Percentiles rank a stretch among this genome's conserved stretches.
Evolutionary conservation across 441 rosid genomes (phyloP).

Genomic region (Lepidium campestre): DNA sequence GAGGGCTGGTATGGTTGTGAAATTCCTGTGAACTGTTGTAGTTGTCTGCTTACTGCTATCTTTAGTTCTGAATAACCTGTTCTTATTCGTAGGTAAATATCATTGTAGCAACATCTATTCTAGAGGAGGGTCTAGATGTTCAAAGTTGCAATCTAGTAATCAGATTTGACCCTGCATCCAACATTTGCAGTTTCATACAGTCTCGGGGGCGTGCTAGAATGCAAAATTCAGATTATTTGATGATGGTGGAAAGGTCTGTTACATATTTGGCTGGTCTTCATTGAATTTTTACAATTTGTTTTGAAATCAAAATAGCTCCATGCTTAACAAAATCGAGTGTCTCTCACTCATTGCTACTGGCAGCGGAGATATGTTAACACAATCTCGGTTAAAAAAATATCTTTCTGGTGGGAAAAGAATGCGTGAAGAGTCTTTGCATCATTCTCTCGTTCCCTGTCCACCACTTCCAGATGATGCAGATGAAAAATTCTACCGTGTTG

Average conservation of each 20-base stretch:
- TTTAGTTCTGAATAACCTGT: slow-evolving; percentile 12
- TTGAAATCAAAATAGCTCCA: background rate
- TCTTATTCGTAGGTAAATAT: slow-evolving; percentile 60
- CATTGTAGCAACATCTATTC: slow-evolving; percentile 83
- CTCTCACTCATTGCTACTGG: background rate
- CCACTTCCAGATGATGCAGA: slow-evolving; percentile 35
- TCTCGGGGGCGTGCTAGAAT: slow-evolving; percentile 95
- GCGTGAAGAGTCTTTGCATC: slow-evolving; percentile 64
- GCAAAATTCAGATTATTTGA: slow-evolving; percentile 73
- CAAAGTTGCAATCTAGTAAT: slow-evolving; percentile 86
- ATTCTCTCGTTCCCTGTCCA: slow-evolving; percentile 55
- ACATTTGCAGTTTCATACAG: slow-evolving; percentile 87
- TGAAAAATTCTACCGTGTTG: slow-evolving; percentile 43
- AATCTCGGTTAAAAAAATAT: slow-evolving; percentile 49
- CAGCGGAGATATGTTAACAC: slow-evolving; percentile 53
- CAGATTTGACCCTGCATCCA: slow-evolving; percentile 75
- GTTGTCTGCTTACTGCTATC: background rate
- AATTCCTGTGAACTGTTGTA: background rate
- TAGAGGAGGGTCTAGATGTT: slow-evolving; percentile 95
- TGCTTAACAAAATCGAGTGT: slow-evolving; percentile 5
- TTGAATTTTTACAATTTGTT: background rate
- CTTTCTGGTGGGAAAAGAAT: slow-evolving; percentile 65
- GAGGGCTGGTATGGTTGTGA: slow-evolving; percentile 55
- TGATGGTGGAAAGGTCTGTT: slow-evolving; percentile 65
- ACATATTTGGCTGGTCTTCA: background rate